phyloP scores from a whole-genome alignment of 2,329 filamentous ascomycete genomes.

The Trichoderma gracile region DNA sequence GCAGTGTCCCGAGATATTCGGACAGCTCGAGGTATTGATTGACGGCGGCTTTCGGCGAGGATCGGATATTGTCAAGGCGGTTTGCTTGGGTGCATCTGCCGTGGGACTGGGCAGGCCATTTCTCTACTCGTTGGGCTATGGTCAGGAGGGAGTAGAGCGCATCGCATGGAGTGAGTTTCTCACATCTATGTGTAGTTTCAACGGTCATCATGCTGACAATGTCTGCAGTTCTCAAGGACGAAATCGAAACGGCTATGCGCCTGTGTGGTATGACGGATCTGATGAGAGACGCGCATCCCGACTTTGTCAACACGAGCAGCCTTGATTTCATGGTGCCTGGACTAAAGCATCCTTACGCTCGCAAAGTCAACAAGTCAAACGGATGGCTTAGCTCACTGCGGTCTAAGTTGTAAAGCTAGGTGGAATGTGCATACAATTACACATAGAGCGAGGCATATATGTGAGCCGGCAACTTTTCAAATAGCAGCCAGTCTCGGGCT shows the following conservation, averaged over 20 bases:
- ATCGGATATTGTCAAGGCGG: constrained; percentile 17
- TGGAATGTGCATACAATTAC: too few relatives aligned
- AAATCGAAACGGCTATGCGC: constrained; percentile 20
- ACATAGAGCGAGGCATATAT: too few relatives aligned
- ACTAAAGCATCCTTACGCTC: constrained; percentile 6
- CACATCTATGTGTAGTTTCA: accelerated
- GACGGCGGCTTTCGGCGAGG: constrained; percentile 19
- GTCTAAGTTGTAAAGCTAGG: not conserved
- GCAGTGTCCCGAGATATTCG: constrained; percentile 15
- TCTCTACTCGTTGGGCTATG: constrained; percentile 10
- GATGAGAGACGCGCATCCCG: constrained; percentile 18
- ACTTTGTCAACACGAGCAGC: constrained; percentile 16
- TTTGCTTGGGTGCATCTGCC: constrained; percentile 15
- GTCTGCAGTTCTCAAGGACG: constrained; percentile 11
- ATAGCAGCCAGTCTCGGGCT: too few relatives aligned
- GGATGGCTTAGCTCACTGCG: constrained; percentile 12
- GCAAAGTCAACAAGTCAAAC: constrained; percentile 8
- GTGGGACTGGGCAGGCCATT: constrained; percentile 18
- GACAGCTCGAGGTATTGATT: constrained; percentile 14
- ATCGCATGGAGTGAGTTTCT: constrained; percentile 12
- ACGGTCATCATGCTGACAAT: not conserved
- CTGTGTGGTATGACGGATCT: constrained; percentile 20
- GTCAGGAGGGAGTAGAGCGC: constrained; percentile 17
- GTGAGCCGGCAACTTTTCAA: too few relatives aligned
- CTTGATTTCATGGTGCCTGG: constrained; percentile 18